Evolutionary conservation across 2,329 filamentous ascomycete genomes (phyloP), one percentile per base, ranked within the genome.

Genomic region (Sclerotiophoma versabilis): DNA sequence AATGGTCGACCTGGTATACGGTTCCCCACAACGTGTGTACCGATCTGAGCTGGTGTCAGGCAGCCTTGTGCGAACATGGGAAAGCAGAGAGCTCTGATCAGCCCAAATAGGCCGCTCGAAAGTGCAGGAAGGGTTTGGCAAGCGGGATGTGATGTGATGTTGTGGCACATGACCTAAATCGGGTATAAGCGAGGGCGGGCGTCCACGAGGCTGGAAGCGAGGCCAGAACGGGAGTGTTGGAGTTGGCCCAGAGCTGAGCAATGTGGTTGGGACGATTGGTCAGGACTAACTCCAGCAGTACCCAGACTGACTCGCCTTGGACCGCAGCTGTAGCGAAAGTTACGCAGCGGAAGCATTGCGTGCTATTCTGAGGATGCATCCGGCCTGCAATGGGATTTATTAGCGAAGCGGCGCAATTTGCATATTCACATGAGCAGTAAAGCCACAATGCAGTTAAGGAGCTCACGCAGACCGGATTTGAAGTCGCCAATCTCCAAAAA

Each of bases 221-320:
- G 19, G 26, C 17, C 44, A 27, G 34, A 15, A 26, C 41, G 17
- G 15, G 20, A 25, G 20, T 20, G 11, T 22, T 45, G 41, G 5
- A 32, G 19, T 7, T 15, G n/a, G 5, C 11, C 49, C 14, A 46
- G 41, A 52, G 42, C 49, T 41, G 49, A 46, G 27, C 39, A 52
- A 34, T 39, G 27, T 14, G n/a, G 20, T 34, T 26, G 33, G 15
- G 22, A 26, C 41, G 34, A 51, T 41, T 45, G 34, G 49, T 14
- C 27, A 17, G 27, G n/a, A 10, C 15, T n/a, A 29, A 30, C 14
- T 15, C 19, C 19, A 17, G 10, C 19, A 19, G 25, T 30, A n/a
- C 8, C 4, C 29, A n/a, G 29, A 7, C 8, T 30, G 14, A 30
- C 7, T 30, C 29, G 4, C 8, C 29, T 4, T 37, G 22, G 19